A percentile compares a stretch with the other conserved stretches of the same genome.
Evolutionary conservation across 495 filamentous ascomycete genomes (phyloP).

Genomic region (Hyphodiscus hymeniophilus): DNA sequence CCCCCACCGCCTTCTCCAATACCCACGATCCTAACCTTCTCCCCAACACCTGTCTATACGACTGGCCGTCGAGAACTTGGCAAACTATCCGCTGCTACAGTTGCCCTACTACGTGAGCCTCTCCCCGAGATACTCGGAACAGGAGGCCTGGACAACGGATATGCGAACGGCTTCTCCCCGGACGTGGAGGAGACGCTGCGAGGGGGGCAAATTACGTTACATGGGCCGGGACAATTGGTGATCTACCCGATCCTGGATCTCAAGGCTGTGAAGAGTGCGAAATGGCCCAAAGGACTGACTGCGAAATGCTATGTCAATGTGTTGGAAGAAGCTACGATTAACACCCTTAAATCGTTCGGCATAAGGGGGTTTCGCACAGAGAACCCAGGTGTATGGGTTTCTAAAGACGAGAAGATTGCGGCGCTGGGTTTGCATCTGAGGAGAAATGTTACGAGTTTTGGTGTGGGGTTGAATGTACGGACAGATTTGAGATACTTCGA

Average conservation of each 20-base stretch:
- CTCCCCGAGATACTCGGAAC: conserved; percentile 11
- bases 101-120: conserved; percentile 21
- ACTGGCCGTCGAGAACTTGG: conserved; percentile 75
- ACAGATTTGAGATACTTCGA: conserved; percentile 64
- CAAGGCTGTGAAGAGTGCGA: background rate
- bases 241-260: conserved; percentile 79
- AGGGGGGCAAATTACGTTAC: conserved; percentile 90
- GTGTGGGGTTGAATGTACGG: conserved; percentile 73
- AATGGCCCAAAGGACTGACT: conserved; percentile 24
- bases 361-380: conserved; percentile 54
- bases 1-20: conserved; percentile 31
- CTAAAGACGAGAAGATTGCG: conserved; percentile 62
- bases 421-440: conserved; percentile 84
- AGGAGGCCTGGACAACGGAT: conserved; percentile 24
- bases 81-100: conserved; percentile 38
- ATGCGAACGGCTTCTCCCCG: conserved; percentile 32
- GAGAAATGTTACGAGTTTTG: conserved; percentile 77
- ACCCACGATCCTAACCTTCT: conserved; percentile 76
- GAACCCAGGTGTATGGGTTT: conserved; percentile 84
- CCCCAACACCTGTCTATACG: conserved; percentile 80
- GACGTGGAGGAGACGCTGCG: conserved; percentile 63
- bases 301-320: conserved; percentile 62
- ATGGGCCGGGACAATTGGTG: conserved; percentile 88
- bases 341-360: conserved; percentile 45
- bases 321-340: conserved; percentile 69